A percentile compares a stretch with the other conserved stretches of the same genome.
Conservation (phyloP, 352 stramenopile species). For the Globisporangium middletonii region DNA sequence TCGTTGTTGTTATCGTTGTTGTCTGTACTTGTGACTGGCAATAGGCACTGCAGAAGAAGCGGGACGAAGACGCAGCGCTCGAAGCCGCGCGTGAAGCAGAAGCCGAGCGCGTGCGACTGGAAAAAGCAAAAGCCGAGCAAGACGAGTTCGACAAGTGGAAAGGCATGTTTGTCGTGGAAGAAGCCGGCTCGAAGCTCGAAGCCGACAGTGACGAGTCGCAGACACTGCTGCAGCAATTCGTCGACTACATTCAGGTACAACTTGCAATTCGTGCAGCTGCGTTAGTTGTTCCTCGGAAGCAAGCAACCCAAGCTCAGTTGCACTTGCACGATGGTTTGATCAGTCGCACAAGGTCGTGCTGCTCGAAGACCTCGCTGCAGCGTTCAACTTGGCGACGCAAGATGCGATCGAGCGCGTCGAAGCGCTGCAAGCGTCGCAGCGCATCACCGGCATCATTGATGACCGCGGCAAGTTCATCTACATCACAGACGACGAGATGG, state of each 20-base stretch:
- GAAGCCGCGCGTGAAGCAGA: conserved; percentile 45
- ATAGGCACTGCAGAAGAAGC: conserved; percentile 44
- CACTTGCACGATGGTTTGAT: neutral
- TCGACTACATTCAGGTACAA: conserved; percentile 60
- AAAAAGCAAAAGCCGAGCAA: conserved; percentile 56
- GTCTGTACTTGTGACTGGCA: neutral
- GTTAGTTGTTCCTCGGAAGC: neutral
- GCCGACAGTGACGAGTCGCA: conserved; percentile 63
- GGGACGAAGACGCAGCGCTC: conserved; percentile 39
- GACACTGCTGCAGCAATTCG: conserved; percentile 57
- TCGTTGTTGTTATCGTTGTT: too few relatives aligned
- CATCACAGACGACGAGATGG: conserved; percentile 75
- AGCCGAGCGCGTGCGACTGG: conserved; percentile 33
- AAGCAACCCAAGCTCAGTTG: neutral
- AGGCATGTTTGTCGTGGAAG: conserved; percentile 65
- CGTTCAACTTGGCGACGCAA: conserved; percentile 62
- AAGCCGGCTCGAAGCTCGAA: conserved; percentile 42
- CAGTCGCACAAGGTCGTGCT: conserved; percentile 68
- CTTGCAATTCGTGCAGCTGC: neutral
- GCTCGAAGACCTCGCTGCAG: conserved; percentile 60
- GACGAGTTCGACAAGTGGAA: conserved; percentile 79
- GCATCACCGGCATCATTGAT: conserved; percentile 68
- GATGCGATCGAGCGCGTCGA: conserved; percentile 63
- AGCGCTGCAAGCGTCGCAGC: conserved; percentile 41
- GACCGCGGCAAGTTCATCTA: conserved; percentile 82